These are phyloP conservation scores for Mesostigma viride DNA, from an alignment of 139 green algal genomes.

Conservation along the genomic window DNA sequence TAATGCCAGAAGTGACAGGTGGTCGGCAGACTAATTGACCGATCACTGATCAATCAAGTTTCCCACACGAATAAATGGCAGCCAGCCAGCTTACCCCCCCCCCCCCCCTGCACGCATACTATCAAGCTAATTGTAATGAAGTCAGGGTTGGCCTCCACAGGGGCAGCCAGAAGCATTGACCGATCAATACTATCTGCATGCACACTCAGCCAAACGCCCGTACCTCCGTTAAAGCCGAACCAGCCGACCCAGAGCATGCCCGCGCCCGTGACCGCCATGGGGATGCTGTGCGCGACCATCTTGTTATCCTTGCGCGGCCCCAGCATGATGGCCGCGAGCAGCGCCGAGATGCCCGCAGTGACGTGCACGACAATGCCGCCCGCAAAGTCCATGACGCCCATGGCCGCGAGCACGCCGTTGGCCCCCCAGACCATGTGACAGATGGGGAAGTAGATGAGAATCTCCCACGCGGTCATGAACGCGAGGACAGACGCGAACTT, in stretches of 20 bases:
- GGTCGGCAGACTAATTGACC: too few relatives aligned
- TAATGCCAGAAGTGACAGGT: too few relatives aligned
- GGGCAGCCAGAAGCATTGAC: too few relatives aligned
- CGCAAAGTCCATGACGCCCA: constrained; percentile 36
- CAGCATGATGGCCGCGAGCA: constrained; percentile 16
- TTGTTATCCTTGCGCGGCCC: constrained; percentile 25
- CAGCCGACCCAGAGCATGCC: constrained; percentile 41
- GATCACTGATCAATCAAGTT: too few relatives aligned
- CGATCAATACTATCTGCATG: too few relatives aligned
- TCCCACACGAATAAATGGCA: too few relatives aligned
- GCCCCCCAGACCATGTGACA: constrained; percentile 33
- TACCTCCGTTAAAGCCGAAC: constrained; percentile 37
- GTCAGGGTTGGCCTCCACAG: too few relatives aligned
- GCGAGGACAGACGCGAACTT: constrained; percentile 21
- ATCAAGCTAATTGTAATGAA: too few relatives aligned
- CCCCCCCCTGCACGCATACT: too few relatives aligned
- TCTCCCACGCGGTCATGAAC: constrained; percentile 22
- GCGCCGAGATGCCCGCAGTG: constrained; percentile 28
- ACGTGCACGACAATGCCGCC: constrained; percentile 40
- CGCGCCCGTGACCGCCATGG: constrained; percentile 22
- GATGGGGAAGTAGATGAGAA: constrained; percentile 32
- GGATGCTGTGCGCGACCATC: constrained; percentile 30
- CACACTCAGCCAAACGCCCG: too few relatives aligned
- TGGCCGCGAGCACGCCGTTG: constrained; percentile 15
- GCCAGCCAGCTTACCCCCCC: too few relatives aligned